A percentile compares a stretch with the other conserved stretches of the same genome.
Evolutionary conservation across 108 stramenopile genomes (phyloP).

Genomic region (Cyclostephanos tholiformis): DNA sequence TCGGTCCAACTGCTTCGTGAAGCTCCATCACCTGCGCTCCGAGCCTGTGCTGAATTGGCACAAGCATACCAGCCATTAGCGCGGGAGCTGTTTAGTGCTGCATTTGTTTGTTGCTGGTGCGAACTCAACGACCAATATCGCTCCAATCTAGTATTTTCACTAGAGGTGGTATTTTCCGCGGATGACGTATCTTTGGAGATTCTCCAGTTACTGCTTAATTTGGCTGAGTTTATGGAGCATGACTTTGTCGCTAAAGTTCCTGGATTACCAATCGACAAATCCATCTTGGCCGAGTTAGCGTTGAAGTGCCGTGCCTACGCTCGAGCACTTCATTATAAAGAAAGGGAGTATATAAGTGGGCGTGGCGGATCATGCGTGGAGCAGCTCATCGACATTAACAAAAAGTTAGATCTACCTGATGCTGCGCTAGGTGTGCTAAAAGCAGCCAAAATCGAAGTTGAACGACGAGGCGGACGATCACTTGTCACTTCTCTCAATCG

Average conservation of each 20-base stretch:
- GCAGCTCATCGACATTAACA: slow-evolving; percentile 94
- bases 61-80: slow-evolving; percentile 95
- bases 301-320: slow-evolving; percentile 97
- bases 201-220: slow-evolving; percentile 91
- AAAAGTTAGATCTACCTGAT: slow-evolving; percentile 95
- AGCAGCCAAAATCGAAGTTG: slow-evolving; percentile 78
- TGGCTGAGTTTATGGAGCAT: slow-evolving; percentile 99
- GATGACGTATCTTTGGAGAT: slow-evolving; percentile 88
- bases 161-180: slow-evolving; percentile 86
- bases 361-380: slow-evolving; percentile 81
- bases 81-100: slow-evolving; percentile 94
- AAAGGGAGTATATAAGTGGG: slow-evolving; percentile 82
- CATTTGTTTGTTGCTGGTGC: slow-evolving; percentile 97
- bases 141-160: slow-evolving; percentile 72
- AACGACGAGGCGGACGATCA: slow-evolving; percentile 34
- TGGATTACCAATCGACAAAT: slow-evolving; percentile 94
- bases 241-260: slow-evolving; percentile 61
- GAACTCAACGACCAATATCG: slow-evolving; percentile 80
- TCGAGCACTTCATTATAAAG: slow-evolving; percentile 95
- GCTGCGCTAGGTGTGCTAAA: slow-evolving; percentile 96
- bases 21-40: slow-evolving; percentile 92
- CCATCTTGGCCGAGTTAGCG: slow-evolving; percentile 88
- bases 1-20: slow-evolving; percentile 94
- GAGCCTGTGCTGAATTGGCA: slow-evolving; percentile 90
- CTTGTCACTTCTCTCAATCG: slow-evolving; percentile 29